A percentile compares a stretch with the other conserved stretches of the same genome.
phyloP scores from a whole-genome alignment of 2,329 filamentous ascomycete genomes.

The Talaromyces amestolkiae region DNA sequence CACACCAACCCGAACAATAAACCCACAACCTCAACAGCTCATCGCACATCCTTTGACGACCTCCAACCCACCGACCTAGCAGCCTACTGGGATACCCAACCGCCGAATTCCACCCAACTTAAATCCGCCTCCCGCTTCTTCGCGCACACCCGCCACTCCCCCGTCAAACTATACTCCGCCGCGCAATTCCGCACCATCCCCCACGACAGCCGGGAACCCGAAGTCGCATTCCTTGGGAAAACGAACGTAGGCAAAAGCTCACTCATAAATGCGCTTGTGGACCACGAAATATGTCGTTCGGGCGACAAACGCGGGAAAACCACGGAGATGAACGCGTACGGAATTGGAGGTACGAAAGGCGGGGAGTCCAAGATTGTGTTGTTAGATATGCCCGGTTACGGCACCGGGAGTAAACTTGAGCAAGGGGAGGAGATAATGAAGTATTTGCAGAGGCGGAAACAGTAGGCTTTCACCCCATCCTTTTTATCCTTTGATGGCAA shows the following conservation, averaged over 20 bases:
- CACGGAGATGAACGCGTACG: slow-evolving; percentile 65
- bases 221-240: slow-evolving; percentile 66
- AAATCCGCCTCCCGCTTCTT: slow-evolving; percentile 49
- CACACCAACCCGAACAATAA: background rate
- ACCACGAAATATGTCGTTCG: slow-evolving; percentile 52
- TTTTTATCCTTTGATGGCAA: too few relatives aligned
- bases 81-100: slow-evolving; percentile 52
- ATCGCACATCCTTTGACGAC: slow-evolving; percentile 27
- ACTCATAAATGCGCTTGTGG: slow-evolving; percentile 64
- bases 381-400: slow-evolving; percentile 71
- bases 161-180: slow-evolving; percentile 59
- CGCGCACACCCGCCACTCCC: slow-evolving; percentile 45
- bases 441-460: slow-evolving; percentile 61
- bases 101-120: slow-evolving; percentile 45
- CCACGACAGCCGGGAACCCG: slow-evolving; percentile 52
- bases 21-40: background rate
- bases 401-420: slow-evolving; percentile 57
- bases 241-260: slow-evolving; percentile 70
- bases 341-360: slow-evolving; percentile 52
- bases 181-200: slow-evolving; percentile 61
- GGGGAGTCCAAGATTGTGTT: slow-evolving; percentile 54
- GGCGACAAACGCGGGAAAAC: slow-evolving; percentile 62
- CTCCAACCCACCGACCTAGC: slow-evolving; percentile 36
- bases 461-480: slow-evolving; percentile 39
- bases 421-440: slow-evolving; percentile 69